Evolutionary conservation across 768 basidiomycete species (phyloP).

Genomic region (Termitomyces sp.): DNA sequence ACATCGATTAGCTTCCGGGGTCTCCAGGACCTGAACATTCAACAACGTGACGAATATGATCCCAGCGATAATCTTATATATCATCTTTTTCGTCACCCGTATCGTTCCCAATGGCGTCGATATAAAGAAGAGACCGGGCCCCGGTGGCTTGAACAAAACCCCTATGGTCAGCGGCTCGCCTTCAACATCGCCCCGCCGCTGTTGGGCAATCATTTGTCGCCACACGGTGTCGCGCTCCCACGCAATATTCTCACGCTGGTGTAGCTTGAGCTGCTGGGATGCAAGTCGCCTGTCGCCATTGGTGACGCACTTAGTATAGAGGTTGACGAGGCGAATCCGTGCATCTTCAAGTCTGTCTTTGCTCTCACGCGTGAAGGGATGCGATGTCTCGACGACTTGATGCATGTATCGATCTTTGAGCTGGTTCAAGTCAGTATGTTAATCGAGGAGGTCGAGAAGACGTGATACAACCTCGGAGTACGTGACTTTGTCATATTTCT

Average conservation of each 20-base stretch:
- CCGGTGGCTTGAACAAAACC: slow-evolving; percentile 39
- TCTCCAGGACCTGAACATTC: slow-evolving; percentile 53
- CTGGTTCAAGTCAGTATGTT: slow-evolving; percentile 22
- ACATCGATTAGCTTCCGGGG: slow-evolving; percentile 77
- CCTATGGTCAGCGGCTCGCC: slow-evolving; percentile 28
- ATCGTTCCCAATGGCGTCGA: slow-evolving; percentile 64
- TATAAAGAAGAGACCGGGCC: slow-evolving; percentile 45
- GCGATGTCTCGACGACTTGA: slow-evolving; percentile 55
- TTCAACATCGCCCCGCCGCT: slow-evolving; percentile 57
- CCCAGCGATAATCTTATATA: slow-evolving; percentile 55
- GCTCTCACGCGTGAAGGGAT: slow-evolving; percentile 62
- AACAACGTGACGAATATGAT: slow-evolving; percentile 56
- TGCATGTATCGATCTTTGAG: slow-evolving; percentile 78
- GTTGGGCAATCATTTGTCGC: slow-evolving; percentile 89
- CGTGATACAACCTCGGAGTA: slow-evolving; percentile 44
- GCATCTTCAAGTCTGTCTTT: slow-evolving; percentile 58
- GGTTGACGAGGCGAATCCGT: slow-evolving; percentile 52
- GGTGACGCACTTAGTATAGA: slow-evolving; percentile 86
- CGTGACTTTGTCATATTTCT: slow-evolving; percentile 98
- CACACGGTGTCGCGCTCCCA: slow-evolving; percentile 98
- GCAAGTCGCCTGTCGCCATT: slow-evolving; percentile 64
- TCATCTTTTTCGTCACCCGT: slow-evolving; percentile 55
- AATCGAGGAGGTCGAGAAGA: neutral
- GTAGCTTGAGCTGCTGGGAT: slow-evolving; percentile 74
- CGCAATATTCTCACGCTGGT: slow-evolving; percentile 90